Conservation (phyloP, 2,329 filamentous ascomycete genomes). For the Leptodontidium sp. region DNA sequence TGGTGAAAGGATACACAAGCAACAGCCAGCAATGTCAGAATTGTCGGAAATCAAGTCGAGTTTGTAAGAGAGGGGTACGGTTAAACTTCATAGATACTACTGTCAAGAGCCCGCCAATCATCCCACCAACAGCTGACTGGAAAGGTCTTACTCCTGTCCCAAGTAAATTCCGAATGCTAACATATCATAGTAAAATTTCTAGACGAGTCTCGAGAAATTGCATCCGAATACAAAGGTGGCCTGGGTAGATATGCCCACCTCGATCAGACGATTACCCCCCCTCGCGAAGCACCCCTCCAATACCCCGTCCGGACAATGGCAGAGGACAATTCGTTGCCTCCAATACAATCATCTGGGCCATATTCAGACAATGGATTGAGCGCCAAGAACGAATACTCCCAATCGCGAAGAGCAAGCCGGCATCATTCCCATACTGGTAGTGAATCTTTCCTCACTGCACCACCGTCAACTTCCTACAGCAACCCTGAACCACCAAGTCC, state of each 20-base stretch:
- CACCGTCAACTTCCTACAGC: conserved; percentile 49
- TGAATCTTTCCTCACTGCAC: conserved; percentile 49
- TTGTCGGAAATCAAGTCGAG: conserved; percentile 85
- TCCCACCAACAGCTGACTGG: conserved; percentile 71
- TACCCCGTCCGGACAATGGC: conserved; percentile 38
- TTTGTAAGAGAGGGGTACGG: conserved; percentile 85
- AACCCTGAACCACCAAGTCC: conserved; percentile 48
- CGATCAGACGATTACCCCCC: conserved; percentile 49
- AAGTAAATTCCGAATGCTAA: conserved; percentile 26
- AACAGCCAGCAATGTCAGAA: conserved; percentile 55
- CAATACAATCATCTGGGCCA: conserved; percentile 41
- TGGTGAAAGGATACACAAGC: conserved; percentile 12
- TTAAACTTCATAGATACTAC: conserved; percentile 92
- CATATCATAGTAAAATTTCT: conserved; percentile 71
- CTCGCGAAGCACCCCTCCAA: conserved; percentile 40
- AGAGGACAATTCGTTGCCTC: conserved; percentile 43
- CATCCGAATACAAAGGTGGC: conserved; percentile 87
- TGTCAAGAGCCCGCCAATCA: conserved; percentile 69
- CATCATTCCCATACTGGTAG: conserved; percentile 46
- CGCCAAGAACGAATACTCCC: conserved; percentile 40
- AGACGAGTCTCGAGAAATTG: conserved; percentile 90
- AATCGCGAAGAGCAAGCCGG: conserved; percentile 42
- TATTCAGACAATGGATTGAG: conserved; percentile 40
- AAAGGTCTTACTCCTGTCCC: conserved; percentile 52
- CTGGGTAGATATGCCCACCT: conserved; percentile 73